Evolutionary conservation across 768 basidiomycete species (phyloP), one percentile per base, ranked within the genome.

Genomic region (Termitomyces sp.): DNA sequence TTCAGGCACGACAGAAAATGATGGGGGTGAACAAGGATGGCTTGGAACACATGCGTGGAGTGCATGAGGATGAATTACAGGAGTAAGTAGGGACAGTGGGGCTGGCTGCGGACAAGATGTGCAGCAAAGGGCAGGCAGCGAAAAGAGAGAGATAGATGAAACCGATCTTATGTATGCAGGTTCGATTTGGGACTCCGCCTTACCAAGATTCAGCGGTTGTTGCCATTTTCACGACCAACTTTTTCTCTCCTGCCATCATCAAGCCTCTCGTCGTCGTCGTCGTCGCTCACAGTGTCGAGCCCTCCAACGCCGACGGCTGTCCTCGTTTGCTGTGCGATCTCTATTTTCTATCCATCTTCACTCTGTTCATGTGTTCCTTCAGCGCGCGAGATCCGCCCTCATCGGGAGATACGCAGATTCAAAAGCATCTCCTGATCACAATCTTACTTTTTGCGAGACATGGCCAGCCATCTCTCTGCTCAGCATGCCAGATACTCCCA

Each of bases 341-440:
- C 14, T 54, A 38, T 32, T 52, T 43, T 43, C 32, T 58, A n/a
- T 52, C 41, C 51, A 26, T 51, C 28, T 53, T 45, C 48, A 41
- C 41, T 52, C 55, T 59, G 58, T 62, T 65, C 52, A 61, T 64
- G 56, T 63, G 43, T 55, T 61, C 58, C 53, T 64, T 46, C 60
- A 58, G 56, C 55, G 56, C 55, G 44, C 67, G 60, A 79, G 78
- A 80, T 84, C 83, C 80, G 79, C 71, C 72, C 75, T 68, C 81
- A 84, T 85, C 83, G 84, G 82, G 77, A 79, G 81, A 83, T 81
- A 80, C 70, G 63, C 68, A 75, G 75, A 75, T 78, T 74, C 71
- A 71, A 71, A 71, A 69, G 66, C 66, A 64, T 62, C 66, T 68
- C 68, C 68, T 74, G 71, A 75, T 73, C 71, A 72, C 70, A 72